Evolutionary conservation across 257 asterid species (phyloP), one percentile per base, ranked within the genome.

Genomic region (Fraxinus pennsylvanica): DNA sequence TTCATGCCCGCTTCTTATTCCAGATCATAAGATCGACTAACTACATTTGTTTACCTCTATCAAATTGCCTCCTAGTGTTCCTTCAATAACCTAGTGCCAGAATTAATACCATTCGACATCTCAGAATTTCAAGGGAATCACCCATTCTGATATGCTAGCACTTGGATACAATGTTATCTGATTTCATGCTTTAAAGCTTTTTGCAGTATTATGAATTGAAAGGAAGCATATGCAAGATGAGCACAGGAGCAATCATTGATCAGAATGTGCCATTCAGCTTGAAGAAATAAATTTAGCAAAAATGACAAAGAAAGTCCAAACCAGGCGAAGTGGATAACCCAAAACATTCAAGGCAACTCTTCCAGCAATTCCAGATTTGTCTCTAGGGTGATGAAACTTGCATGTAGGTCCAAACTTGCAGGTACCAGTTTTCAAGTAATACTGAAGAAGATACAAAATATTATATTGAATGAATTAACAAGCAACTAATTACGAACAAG

Each of bases 351-450:
- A 84, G 70, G 90, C 80, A 88, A 91, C 97, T 85, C 92, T 87
- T 85, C 96, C 98, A 80, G 92, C 89, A 85, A 86, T 86, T 82
- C 97, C 97, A 68, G 97, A 96, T 86, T 88, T 94, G 80, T 94
- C 98, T 81, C 87, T 86, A 83, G 97, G 97, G 86, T 94, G 98
- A 82, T 92, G 92, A 87, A 90, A 94, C 81, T 90, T 94, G 92
- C 98, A 94, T 0, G 97, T 90, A 72, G 91, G 91, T 71, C 98
- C 98, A 85, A 88, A 94, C 82, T 92, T 92, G 91, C 98, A 94
- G 81, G 96, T 87, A 68, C 98, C 98, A 9, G 97, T 94, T 88
- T 91, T 94, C 83, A 94, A 81, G 87, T 87, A 94, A 87, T 91
- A 89, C 99, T 94, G 80, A 78, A 68, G 66, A 82, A 80, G 74